Base-by-base conservation (phyloP, 2,329 filamentous ascomycete species). In the Karstenula rhodostoma region DNA sequence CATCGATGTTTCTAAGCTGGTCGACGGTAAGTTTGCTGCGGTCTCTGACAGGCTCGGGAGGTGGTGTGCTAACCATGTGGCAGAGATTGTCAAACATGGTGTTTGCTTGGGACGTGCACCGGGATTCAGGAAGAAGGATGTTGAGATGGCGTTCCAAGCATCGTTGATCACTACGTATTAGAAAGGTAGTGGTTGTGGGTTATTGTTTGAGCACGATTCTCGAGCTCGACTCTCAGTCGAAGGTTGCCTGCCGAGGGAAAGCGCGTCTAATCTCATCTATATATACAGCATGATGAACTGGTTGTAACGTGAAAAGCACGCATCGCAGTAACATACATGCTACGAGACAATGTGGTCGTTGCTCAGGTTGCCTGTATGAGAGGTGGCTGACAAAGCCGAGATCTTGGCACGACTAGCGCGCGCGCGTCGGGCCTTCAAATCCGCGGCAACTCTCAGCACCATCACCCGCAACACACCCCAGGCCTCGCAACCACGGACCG, bases 91-190 rank as follows among this genome's bases (percentile, higher is more conserved):
- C 57, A 74, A 73, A 35, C 69, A 74, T 32, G 74, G 66, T 19
- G 73, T 81, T 25, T 83, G 81, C 62, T 71, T 83, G 10, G 80
- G 80, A n/a, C 73, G 79, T 33, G 68, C 77, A 9, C 79, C 81
- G 4, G 81, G 81, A 0, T 83, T 80, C 60, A 74, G 79, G 60
- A 72, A 76, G 49, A 75, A 75, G 47, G 78, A 81, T 65, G 74
- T 83, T 15, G 80, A 83, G 67, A 57, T 67, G 43, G 80, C 80
- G 17, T 70, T 83, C 51, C 64, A 68, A 37, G 63, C 71, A 48
- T 66, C 77, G 29, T 64, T 80, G 56, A 70, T 80, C 43, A 57
- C 68, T 23, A 63, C 64, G 15, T 70, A 59, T 23, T 73, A 59
- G 64, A 3, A 29, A 5, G n/a, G 43, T 19, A 59, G 27, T 22